Conservation (phyloP, 164 flowering plant species). For the Piper longum region DNA sequence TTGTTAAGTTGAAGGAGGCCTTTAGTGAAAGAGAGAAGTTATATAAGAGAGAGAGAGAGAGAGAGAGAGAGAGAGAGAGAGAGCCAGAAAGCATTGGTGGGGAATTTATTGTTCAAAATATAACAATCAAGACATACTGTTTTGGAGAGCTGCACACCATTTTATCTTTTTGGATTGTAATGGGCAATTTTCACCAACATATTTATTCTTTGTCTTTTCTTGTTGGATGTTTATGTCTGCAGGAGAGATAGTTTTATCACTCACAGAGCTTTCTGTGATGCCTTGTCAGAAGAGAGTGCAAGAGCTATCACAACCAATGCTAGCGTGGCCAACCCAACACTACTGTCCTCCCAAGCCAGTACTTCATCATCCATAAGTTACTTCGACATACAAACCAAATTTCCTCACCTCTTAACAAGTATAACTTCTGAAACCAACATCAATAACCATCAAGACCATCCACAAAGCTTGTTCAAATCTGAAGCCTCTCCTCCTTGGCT, state of each 20-base stretch:
- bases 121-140: not conserved
- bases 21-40: not conserved
- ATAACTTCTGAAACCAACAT: constrained; percentile 2
- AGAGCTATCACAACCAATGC: constrained; percentile 12
- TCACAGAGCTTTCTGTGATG: constrained; percentile 94
- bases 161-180: not conserved
- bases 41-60: too few species aligned
- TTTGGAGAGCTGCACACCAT: not conserved
- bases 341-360: constrained; percentile 15
- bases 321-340: constrained; percentile 5
- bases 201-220: not conserved
- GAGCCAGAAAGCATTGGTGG: too few species aligned
- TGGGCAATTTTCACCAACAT: not conserved
- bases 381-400: constrained; percentile 16
- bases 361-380: constrained; percentile 1
- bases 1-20: not conserved
- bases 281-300: not conserved
- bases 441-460: constrained; percentile 27
- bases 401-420: constrained; percentile 7
- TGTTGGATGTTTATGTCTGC: constrained; percentile 11
- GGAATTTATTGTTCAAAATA: too few species aligned
- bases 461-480: constrained; percentile 12
- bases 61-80: not conserved
- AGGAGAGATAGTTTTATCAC: constrained; percentile 97
- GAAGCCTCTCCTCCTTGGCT: constrained; percentile 50